Percentiles rank a stretch among this genome's conserved stretches.
Evolutionary conservation across 129 eudicot genomes (phyloP).

Genomic region (Mikania micrantha): DNA sequence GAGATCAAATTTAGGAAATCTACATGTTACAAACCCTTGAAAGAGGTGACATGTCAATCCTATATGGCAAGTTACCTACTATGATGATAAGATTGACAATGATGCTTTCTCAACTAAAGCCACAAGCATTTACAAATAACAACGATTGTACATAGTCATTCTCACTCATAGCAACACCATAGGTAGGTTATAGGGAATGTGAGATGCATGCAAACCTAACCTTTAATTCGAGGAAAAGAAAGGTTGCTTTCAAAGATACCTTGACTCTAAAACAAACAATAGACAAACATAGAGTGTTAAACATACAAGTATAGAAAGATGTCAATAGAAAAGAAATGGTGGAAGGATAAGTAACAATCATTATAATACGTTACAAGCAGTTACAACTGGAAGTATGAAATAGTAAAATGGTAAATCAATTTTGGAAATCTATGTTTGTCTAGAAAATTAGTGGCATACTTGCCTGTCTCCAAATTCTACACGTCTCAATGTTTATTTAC

Average conservation of each 20-base stretch:
- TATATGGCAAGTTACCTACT: neutral
- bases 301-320: too few relatives aligned
- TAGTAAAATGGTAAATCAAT: neutral
- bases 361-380: neutral
- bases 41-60: neutral
- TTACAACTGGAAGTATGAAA: neutral
- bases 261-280: too few relatives aligned
- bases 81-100: neutral
- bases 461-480: neutral
- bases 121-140: too few relatives aligned
- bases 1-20: neutral
- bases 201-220: too few relatives aligned
- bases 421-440: neutral
- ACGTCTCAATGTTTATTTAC: neutral
- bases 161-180: too few relatives aligned
- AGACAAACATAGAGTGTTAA: too few relatives aligned
- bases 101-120: constrained; percentile 2
- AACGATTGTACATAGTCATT: too few relatives aligned
- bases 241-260: too few relatives aligned
- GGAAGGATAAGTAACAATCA: too few relatives aligned
- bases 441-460: neutral
- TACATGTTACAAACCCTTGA: neutral
- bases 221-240: too few relatives aligned
- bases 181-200: too few relatives aligned
- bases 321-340: too few relatives aligned